Evolutionary conservation across 257 asterid genomes (phyloP).

Genomic region (Solanum peruvianum): DNA sequence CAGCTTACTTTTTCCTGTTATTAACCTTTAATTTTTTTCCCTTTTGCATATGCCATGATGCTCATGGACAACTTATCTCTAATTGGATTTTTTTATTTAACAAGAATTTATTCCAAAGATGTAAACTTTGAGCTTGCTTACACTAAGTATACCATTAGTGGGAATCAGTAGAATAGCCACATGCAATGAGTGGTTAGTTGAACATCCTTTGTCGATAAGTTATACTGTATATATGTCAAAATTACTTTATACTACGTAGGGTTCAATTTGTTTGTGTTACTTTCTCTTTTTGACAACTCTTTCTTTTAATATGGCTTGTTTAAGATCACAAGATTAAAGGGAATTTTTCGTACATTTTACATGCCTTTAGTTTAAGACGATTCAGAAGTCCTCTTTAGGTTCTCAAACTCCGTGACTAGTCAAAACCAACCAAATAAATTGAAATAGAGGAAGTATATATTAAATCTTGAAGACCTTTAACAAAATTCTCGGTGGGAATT

Average conservation of each 20-base stretch:
- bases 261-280: neutral
- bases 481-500: neutral
- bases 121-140: neutral
- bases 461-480: neutral
- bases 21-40: neutral
- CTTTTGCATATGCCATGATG: neutral
- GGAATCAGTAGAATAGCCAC: neutral
- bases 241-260: neutral
- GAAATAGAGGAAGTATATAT: neutral
- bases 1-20: neutral
- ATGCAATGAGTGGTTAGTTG: neutral
- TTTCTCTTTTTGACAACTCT: neutral
- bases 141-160: neutral
- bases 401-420: neutral
- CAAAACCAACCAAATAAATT: neutral
- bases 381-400: too few species aligned
- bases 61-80: neutral
- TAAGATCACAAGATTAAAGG: neutral
- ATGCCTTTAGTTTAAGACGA: neutral
- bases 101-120: neutral
- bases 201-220: neutral
- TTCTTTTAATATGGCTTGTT: neutral
- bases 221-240: neutral
- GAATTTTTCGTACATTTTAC: neutral
- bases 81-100: neutral